phyloP scores from a whole-genome alignment of 495 filamentous ascomycete genomes.

The Halenospora varia region DNA sequence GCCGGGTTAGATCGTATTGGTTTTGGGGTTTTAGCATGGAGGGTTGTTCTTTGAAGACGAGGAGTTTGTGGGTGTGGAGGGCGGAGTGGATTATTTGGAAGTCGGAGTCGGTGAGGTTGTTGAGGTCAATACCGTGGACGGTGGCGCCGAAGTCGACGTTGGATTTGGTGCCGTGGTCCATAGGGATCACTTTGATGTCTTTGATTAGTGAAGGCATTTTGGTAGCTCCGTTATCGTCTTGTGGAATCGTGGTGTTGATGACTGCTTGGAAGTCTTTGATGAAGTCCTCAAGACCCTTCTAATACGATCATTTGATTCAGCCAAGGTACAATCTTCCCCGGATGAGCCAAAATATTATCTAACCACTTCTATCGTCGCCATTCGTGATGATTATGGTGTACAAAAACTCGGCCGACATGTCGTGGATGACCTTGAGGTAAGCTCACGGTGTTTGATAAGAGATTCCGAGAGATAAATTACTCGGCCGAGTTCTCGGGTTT shows the following conservation, averaged over 20 bases:
- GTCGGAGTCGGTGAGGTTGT: slow-evolving; percentile 27
- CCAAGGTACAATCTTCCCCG: background rate
- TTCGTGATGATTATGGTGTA: background rate
- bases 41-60: slow-evolving; percentile 33
- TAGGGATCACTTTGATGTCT: slow-evolving; percentile 8
- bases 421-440: no score
- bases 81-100: slow-evolving; percentile 27
- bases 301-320: no score
- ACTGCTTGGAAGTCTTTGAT: no score
- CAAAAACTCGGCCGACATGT: background rate
- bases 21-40: slow-evolving; percentile 29
- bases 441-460: no score
- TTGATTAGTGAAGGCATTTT: slow-evolving; percentile 13
- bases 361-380: background rate
- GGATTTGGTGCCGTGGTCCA: slow-evolving; percentile 17
- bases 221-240: no score
- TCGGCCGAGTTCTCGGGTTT: background rate
- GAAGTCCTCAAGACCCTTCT: no score
- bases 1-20: slow-evolving; percentile 27
- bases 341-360: background rate
- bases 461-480: background rate
- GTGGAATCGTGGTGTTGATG: no score
- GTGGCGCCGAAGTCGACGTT: slow-evolving; percentile 28
- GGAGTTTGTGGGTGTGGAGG: slow-evolving; percentile 28
- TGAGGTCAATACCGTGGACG: slow-evolving; percentile 30